These are phyloP conservation scores for Candida xiaguanensis DNA, from an alignment of 805 yeast species.

Conservation along the genomic window DNA sequence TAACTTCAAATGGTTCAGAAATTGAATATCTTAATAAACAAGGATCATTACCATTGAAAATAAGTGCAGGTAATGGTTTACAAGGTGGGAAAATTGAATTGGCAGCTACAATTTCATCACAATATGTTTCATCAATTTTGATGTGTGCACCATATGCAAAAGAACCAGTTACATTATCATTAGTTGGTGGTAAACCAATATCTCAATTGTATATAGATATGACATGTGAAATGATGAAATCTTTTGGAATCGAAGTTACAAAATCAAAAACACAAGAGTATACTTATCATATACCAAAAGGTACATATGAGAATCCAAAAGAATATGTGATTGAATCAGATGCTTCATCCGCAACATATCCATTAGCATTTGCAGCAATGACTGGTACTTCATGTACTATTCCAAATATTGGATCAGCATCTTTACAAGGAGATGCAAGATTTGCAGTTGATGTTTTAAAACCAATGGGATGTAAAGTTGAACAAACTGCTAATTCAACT, in stretches of 20 bases:
- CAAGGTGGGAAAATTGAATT: conserved; percentile 90
- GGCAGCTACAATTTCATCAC: conserved; percentile 95
- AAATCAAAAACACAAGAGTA: conserved; percentile 67
- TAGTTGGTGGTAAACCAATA: conserved; percentile 96
- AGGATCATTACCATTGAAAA: conserved; percentile 84
- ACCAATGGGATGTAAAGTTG: conserved; percentile 94
- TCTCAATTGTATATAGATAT: conserved; percentile 94
- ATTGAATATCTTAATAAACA: conserved; percentile 66
- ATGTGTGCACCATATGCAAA: conserved; percentile 98
- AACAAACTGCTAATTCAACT: conserved; percentile 79
- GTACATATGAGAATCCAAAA: conserved; percentile 71
- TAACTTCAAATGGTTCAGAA: conserved; percentile 72
- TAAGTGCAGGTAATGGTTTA: conserved; percentile 66
- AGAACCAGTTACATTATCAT: conserved; percentile 78
- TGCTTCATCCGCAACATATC: conserved; percentile 97
- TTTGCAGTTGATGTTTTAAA: conserved; percentile 88
- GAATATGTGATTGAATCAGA: conserved; percentile 93
- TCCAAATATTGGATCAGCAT: conserved; percentile 89
- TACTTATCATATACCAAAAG: conserved; percentile 89
- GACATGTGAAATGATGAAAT: conserved; percentile 94
- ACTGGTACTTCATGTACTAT: conserved; percentile 90
- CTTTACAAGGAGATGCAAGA: conserved; percentile 95
- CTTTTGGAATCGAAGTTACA: conserved; percentile 78
- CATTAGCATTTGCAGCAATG: conserved; percentile 94
- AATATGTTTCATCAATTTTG: conserved; percentile 90